A percentile compares a stretch with the other conserved stretches of the same genome.
Conservation (phyloP, 177 flowering plant genomes). For the Vitis hybrid region DNA sequence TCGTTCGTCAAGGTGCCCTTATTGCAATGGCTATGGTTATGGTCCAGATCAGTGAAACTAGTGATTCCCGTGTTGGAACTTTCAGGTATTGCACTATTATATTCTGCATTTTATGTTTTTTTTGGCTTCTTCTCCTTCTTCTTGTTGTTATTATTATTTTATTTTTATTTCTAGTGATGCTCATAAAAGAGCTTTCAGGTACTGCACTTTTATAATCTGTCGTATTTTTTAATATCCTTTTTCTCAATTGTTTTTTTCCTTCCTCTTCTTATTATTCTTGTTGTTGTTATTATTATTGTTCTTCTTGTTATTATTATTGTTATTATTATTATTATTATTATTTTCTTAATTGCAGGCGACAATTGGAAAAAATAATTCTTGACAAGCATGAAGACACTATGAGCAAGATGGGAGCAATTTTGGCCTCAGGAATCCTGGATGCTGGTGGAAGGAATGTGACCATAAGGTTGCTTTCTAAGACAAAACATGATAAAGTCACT, state of each 20-base stretch:
- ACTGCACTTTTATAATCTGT: no score
- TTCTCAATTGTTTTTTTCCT: neutral
- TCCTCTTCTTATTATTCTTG: neutral
- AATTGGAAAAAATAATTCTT: conserved; percentile 91
- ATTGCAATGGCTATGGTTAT: conserved; percentile 99
- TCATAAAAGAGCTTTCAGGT: no score
- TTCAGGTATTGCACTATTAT: conserved; percentile 60
- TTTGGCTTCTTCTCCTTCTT: neutral
- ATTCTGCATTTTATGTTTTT: neutral
- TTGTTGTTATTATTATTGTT: neutral
- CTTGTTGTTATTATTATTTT: neutral
- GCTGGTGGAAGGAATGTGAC: conserved; percentile 99
- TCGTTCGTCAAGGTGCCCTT: conserved; percentile 99
- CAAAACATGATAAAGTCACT: conserved; percentile 90
- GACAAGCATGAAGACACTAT: conserved; percentile 99
- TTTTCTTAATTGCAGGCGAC: conserved; percentile 51
- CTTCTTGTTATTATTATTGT: neutral
- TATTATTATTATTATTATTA: no score
- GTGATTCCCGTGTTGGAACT: conserved; percentile 95
- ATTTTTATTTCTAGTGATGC: no score
- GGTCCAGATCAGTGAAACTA: conserved; percentile 94
- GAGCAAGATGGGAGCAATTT: conserved; percentile 99
- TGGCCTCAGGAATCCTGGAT: conserved; percentile 97
- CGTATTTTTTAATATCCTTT: neutral
- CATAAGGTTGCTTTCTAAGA: conserved; percentile 83